These are phyloP conservation scores for Solanum chmielewskii DNA, from an alignment of 257 asterid genomes.

Conservation along the genomic window DNA sequence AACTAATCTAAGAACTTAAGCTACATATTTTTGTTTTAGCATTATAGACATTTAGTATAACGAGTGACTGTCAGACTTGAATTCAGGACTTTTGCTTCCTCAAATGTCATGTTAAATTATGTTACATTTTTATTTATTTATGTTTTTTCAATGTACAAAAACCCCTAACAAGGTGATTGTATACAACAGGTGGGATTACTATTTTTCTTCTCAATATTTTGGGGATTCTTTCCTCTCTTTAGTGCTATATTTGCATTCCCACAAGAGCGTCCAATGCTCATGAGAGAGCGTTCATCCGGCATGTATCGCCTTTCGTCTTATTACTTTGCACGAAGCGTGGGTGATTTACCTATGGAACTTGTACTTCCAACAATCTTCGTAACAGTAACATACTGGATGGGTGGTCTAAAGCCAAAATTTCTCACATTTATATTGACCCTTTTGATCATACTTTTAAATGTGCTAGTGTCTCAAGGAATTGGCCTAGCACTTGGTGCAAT, in stretches of 20 bases:
- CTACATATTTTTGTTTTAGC: too few species aligned
- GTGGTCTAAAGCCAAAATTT: constrained; percentile 61
- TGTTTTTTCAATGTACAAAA: background rate
- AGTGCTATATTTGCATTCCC: constrained; percentile 70
- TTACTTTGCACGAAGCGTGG: constrained; percentile 48
- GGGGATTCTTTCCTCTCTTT: constrained; percentile 81
- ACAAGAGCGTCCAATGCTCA: constrained; percentile 54
- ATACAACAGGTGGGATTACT: constrained; percentile 62
- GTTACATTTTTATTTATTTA: background rate
- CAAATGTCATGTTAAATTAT: background rate
- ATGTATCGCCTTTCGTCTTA: constrained; percentile 81
- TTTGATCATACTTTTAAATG: constrained; percentile 46
- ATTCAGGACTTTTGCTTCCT: background rate
- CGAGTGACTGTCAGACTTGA: background rate
- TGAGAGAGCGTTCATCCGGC: constrained; percentile 52
- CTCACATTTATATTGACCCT: constrained; percentile 44
- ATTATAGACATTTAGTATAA: background rate
- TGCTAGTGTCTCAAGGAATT: constrained; percentile 69
- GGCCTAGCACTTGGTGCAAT: constrained; percentile 86
- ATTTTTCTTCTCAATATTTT: constrained; percentile 78
- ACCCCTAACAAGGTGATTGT: background rate
- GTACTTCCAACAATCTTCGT: constrained; percentile 68
- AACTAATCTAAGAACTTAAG: background rate
- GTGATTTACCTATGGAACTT: constrained; percentile 85
- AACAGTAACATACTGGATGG: constrained; percentile 73